Evolutionary conservation across 1,284 basidiomycete species (phyloP).

Genomic region (Ceratobasidium sp.): DNA sequence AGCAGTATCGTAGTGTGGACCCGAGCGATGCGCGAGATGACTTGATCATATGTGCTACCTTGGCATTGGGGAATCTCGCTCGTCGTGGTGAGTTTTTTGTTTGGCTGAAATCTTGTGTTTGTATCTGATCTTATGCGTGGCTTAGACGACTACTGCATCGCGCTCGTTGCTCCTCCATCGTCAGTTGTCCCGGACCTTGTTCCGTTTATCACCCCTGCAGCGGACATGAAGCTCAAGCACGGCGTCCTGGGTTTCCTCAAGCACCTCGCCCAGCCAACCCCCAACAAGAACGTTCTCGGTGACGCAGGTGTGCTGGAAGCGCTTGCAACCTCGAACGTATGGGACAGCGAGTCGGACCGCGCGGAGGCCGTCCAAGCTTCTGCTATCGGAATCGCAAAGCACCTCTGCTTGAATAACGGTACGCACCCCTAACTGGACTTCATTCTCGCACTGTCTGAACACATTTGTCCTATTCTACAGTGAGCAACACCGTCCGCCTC

Average conservation of each 20-base stretch:
- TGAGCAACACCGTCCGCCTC: constrained; percentile 65
- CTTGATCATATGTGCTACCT: constrained; percentile 83
- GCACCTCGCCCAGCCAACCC: constrained; percentile 79
- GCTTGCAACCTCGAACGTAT: constrained; percentile 76
- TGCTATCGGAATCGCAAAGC: constrained; percentile 90
- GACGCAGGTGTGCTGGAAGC: constrained; percentile 73
- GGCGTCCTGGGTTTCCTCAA: constrained; percentile 86
- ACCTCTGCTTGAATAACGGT: constrained; percentile 85
- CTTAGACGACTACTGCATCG: constrained; percentile 73
- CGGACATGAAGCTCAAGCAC: constrained; percentile 87
- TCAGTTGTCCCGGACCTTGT: constrained; percentile 63
- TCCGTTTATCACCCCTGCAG: constrained; percentile 58
- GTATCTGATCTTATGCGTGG: not conserved
- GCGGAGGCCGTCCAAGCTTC: constrained; percentile 88
- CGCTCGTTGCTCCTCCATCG: constrained; percentile 69
- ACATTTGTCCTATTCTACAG: constrained; percentile 61
- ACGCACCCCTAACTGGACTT: constrained; percentile 53
- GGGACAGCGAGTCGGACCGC: constrained; percentile 80
- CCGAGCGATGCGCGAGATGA: constrained; percentile 70
- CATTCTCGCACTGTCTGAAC: not conserved
- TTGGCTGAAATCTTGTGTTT: constrained; percentile 31
- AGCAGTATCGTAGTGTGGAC: constrained; percentile 57
- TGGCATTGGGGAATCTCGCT: constrained; percentile 85
- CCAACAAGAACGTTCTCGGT: constrained; percentile 73
- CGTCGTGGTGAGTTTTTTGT: constrained; percentile 73